Evolutionary conservation across 2,329 filamentous ascomycete genomes (phyloP).

Genomic region (Xylaria sp.): DNA sequence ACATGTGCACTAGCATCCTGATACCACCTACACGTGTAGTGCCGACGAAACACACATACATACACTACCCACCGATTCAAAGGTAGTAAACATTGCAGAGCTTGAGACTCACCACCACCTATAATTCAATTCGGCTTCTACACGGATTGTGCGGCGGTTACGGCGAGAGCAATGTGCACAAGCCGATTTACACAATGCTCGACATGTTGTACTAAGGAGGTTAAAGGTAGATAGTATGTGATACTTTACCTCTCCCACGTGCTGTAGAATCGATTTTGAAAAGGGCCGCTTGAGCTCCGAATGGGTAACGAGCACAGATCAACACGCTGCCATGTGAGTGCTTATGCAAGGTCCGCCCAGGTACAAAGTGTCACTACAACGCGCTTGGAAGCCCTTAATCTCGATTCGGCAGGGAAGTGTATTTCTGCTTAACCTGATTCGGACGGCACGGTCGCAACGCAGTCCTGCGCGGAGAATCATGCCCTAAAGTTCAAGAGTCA

Average conservation of each 20-base stretch:
- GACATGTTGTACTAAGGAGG: not conserved
- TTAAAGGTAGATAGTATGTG: not conserved
- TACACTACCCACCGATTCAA: not conserved
- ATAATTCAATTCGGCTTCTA: not conserved
- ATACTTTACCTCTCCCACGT: conserved; percentile 12
- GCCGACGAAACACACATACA: not conserved
- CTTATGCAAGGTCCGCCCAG: conserved; percentile 33
- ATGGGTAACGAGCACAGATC: conserved; percentile 14
- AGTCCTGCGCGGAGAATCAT: conserved; percentile 6
- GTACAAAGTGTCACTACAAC: conserved; percentile 17
- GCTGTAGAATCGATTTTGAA: conserved; percentile 11
- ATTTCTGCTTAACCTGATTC: conserved; percentile 23
- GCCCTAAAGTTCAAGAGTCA: conserved; percentile 7
- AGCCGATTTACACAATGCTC: not conserved
- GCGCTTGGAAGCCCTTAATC: conserved; percentile 19
- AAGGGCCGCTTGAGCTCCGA: not conserved
- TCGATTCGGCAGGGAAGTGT: conserved; percentile 20
- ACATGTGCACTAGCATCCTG: not conserved
- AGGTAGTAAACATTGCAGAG: not conserved
- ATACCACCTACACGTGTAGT: not conserved
- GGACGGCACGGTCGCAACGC: conserved; percentile 13
- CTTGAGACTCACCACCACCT: too few relatives aligned
- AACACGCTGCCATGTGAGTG: conserved; percentile 20
- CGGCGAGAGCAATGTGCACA: not conserved
- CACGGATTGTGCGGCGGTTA: too few relatives aligned